Base-by-base conservation (phyloP, 768 basidiomycete genomes). In the Asterophora lycoperdoides region DNA sequence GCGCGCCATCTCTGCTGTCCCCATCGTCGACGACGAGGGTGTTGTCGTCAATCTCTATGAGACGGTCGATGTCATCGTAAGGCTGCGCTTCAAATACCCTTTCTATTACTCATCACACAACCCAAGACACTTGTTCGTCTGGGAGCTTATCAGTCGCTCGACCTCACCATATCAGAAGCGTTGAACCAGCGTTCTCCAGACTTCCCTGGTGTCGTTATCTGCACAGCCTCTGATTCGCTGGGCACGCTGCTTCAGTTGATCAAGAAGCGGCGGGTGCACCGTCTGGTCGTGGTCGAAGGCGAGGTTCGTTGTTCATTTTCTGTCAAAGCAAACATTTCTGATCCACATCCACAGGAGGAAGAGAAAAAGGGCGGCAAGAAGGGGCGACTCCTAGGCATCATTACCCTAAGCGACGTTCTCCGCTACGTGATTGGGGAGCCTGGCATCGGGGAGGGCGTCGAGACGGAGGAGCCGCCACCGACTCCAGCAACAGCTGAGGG, bases 21-120 rank as follows among this genome's bases (percentile, higher is more conserved):
- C 96, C 7, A 97, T 99, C 62, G 78, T 98, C 26, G 91, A 99
- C 59, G 81, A 88, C 49, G 79, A 92, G 7, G 95, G 95, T 8
- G 79, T 93, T 45, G 96, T 99, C 35, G 78, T 98, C 55, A 94
- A 99, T 63, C 69, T 99, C 41, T 99, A 97, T 64, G 96, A 99
- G 69, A 97, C 96, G 5, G 96, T 99, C 18, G 96, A 99, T 73
- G 95, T 99, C 42, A 95, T 98, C 53, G 94, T 96, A 67, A 60
- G 86, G 32, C 17, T 14, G 40, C 14, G 29, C 39, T 40, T 56
- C 19, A 18, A 15, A 30, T 39, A 46, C 15, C 3, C 23, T n/a
- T 52, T n/a, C 32, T 52, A 41, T 51, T 32, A 10, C 8, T 26
- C 8, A 33, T 17, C 10, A 10, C 18, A 40, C 18, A 14, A 2